Evolutionary conservation across 179 eudicot species (phyloP), one percentile per base, ranked within the genome.

Genomic region (Kewa caespitosa): DNA sequence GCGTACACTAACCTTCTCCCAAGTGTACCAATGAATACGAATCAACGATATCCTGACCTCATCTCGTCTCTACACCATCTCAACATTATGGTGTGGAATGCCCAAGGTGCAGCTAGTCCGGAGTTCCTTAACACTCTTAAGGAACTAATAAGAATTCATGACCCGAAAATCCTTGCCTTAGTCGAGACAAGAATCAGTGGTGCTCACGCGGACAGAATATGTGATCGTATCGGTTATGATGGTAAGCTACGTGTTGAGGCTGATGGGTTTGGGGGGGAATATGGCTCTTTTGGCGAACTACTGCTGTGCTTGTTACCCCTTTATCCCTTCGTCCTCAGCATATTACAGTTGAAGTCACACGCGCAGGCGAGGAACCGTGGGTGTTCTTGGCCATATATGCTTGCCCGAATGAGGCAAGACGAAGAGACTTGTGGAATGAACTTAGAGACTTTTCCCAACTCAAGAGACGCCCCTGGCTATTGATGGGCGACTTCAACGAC

Each of bases 401-500:
- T 2, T 32, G 57, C 18, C 76, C 76, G 14, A 41, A 37, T 27
- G 14, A 27, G 0, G n/a, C 54, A 8, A 15, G 32, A 1, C 32
- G 69, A 0, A 17, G 10, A 17, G 69, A 61, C 3, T 7, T 73
- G 1, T 73, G 57, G 68, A 6, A 2, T 13, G 18, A 30, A 1
- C 38, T 41, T 14, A 4, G 6, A 1, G 18, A 61, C 0, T 73
- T 73, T 42, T 55, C 76, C 23, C 7, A n/a, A 12, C 14, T 1
- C 0, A 43, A 69, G 27, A 46, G 31, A 17, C 6, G 5, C 0
- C 73, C 39, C 18, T 69, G 59, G 67, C 17, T 73, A 2, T 30
- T 73, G 14, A 38, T 25, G 3, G 59, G 57, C 3, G 76, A 73
- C 20, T 73, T 73, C 36, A 73, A 73, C 42, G 76, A 62, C 1